Evolutionary conservation across 768 basidiomycete genomes (phyloP).

Genomic region (Kwoniella bestiolae): DNA sequence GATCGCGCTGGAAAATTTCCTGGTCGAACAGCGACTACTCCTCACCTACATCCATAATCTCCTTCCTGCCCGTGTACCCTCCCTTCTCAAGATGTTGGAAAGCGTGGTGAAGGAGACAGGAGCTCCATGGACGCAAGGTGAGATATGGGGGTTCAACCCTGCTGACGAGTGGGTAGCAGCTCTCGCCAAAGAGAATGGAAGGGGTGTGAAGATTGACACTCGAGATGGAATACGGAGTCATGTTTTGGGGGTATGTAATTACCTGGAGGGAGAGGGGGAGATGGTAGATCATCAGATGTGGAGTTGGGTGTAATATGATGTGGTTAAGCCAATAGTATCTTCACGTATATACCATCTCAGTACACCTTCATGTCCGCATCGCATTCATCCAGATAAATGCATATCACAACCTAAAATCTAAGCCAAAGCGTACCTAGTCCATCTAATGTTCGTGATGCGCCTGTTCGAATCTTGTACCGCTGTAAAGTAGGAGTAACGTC

Average conservation of each 20-base stretch:
- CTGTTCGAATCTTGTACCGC: constrained; percentile 89
- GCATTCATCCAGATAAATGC: background rate
- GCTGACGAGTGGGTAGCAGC: background rate
- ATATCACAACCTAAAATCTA: background rate
- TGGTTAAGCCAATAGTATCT: too few relatives aligned
- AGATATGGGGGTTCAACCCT: background rate
- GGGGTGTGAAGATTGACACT: background rate
- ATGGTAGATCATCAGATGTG: background rate
- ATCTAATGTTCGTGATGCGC: constrained; percentile 68
- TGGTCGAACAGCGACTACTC: background rate
- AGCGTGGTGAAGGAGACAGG: background rate
- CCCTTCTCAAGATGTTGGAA: constrained; percentile 2
- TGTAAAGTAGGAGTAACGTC: constrained; percentile 52
- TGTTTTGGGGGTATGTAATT: constrained; percentile 3
- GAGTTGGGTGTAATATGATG: too few relatives aligned
- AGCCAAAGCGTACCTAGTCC: background rate
- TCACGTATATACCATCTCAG: background rate
- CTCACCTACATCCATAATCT: constrained; percentile 12
- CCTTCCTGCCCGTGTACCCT: background rate
- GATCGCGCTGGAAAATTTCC: constrained; percentile 5
- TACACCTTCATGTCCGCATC: too few relatives aligned
- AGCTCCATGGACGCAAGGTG: background rate
- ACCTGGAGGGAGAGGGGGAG: background rate
- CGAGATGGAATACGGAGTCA: background rate
- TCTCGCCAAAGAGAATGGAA: background rate